phyloP scores from a whole-genome alignment of 2,329 filamentous ascomycete genomes.

The Diatrype stigma region DNA sequence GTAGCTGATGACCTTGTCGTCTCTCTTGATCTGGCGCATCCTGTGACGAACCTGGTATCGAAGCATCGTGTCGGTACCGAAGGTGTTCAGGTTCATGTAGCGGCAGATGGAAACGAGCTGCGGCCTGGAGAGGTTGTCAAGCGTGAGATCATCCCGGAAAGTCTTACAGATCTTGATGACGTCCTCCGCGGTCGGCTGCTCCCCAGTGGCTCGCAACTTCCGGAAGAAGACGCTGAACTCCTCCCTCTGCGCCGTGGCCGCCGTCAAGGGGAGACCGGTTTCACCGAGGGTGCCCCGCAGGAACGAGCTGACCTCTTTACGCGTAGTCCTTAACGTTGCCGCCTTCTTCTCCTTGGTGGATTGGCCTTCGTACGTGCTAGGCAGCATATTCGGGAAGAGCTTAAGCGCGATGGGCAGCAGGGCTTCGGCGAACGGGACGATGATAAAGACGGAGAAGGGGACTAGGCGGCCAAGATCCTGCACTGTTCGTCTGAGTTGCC shows the following conservation, averaged over 20 bases:
- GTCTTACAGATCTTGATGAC: conserved; percentile 99
- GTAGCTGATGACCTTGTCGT: conserved; percentile 89
- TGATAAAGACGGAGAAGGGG: conserved; percentile 94
- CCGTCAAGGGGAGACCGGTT: conserved; percentile 84
- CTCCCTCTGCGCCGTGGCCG: conserved; percentile 80
- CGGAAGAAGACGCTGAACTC: conserved; percentile 97
- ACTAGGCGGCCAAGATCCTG: conserved; percentile 90
- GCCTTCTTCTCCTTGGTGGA: conserved; percentile 89
- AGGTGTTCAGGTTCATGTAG: conserved; percentile 96
- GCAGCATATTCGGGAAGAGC: conserved; percentile 94
- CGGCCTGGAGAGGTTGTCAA: conserved; percentile 93
- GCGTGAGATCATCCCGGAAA: conserved; percentile 94
- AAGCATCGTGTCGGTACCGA: conserved; percentile 96
- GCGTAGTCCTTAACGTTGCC: conserved; percentile 71
- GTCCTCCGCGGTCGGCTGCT: conserved; percentile 81
- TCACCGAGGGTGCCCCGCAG: conserved; percentile 84
- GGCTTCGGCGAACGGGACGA: conserved; percentile 93
- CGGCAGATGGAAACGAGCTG: conserved; percentile 97
- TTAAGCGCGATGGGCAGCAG: conserved; percentile 87
- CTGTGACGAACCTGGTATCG: conserved; percentile 95
- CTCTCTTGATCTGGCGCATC: conserved; percentile 98
- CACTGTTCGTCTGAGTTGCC: conserved; percentile 88
- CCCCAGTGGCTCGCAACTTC: conserved; percentile 88
- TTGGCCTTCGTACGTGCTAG: conserved; percentile 93
- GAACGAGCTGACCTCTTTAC: conserved; percentile 91